Conservation (phyloP, 1,284 basidiomycete species). For the Sporisorium exsertum region DNA sequence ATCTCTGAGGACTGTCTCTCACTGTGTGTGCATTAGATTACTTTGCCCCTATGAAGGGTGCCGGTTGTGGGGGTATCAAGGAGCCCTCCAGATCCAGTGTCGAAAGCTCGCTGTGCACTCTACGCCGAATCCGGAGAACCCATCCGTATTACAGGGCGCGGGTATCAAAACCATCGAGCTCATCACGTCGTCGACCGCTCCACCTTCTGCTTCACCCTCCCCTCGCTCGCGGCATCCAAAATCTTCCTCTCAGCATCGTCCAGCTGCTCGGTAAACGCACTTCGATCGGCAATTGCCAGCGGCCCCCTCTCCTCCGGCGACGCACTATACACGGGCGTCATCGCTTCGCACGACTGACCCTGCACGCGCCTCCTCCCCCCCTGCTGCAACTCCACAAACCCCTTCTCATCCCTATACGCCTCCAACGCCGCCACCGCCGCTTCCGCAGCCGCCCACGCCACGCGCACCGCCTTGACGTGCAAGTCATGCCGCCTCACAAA, state of each 20-base stretch:
- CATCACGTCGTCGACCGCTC: neutral
- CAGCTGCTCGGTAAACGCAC: neutral
- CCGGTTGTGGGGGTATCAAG: no score
- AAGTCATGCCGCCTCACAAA: conserved; percentile 50
- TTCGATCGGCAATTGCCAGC: conserved; percentile 14
- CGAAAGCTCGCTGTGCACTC: no score
- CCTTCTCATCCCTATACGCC: conserved; percentile 51
- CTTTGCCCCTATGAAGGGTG: no score
- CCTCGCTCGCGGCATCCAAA: conserved; percentile 1
- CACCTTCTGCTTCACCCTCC: neutral
- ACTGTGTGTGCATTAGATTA: no score
- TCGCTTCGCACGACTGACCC: neutral
- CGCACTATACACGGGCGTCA: neutral
- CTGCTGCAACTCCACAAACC: conserved; percentile 27
- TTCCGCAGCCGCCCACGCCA: conserved; percentile 48
- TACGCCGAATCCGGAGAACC: neutral
- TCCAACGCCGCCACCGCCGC: conserved; percentile 54
- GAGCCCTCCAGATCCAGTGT: no score
- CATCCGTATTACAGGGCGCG: neutral
- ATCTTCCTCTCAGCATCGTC: conserved; percentile 22
- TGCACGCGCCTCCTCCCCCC: neutral
- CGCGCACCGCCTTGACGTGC: conserved; percentile 51
- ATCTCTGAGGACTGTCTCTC: no score
- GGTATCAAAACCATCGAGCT: neutral
- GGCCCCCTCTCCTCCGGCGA: neutral